phyloP scores from a whole-genome alignment of 1,139 yeast species.

The Suhomyces anneliseae region DNA sequence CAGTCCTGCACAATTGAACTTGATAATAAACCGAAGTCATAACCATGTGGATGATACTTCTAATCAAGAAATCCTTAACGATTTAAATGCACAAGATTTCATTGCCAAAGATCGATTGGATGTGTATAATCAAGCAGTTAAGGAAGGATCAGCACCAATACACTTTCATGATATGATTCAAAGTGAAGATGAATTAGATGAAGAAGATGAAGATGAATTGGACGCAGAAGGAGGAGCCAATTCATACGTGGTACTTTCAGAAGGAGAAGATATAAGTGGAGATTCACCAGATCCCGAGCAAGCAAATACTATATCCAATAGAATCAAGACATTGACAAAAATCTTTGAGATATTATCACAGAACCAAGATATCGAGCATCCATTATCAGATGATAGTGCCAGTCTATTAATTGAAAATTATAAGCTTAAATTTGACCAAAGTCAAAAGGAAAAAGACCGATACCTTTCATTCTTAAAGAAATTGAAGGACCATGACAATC shows the following conservation, averaged over 20 bases:
- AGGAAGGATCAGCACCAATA: conserved; percentile 19
- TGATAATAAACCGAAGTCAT: conserved; percentile 25
- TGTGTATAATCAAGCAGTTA: conserved; percentile 22
- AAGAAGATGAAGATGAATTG: conserved; percentile 16
- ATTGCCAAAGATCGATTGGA: conserved; percentile 36
- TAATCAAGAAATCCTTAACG: conserved; percentile 14
- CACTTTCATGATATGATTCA: conserved; percentile 14
- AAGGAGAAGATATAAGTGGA: conserved; percentile 13
- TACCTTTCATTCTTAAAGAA: conserved; percentile 73
- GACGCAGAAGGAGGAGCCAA: conserved; percentile 18
- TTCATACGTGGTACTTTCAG: conserved; percentile 36
- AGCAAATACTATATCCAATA: conserved; percentile 13
- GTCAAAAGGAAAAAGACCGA: conserved; percentile 74
- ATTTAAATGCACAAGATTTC: conserved; percentile 30
- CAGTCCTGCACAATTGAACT: conserved; percentile 34
- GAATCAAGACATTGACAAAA: conserved; percentile 39
- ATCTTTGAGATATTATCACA: conserved; percentile 55
- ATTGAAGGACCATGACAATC: conserved; percentile 41
- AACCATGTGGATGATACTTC: conserved; percentile 13
- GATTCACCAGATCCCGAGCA: conserved; percentile 4
- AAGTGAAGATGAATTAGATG: conserved; percentile 19
- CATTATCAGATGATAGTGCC: conserved; percentile 87
- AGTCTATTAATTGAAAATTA: conserved; percentile 63
- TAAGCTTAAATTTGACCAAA: conserved; percentile 69
- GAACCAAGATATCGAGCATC: conserved; percentile 80